These are phyloP conservation scores for Puccinia horiana DNA, from an alignment of 1,284 basidiomycete species.

Conservation along the genomic window DNA sequence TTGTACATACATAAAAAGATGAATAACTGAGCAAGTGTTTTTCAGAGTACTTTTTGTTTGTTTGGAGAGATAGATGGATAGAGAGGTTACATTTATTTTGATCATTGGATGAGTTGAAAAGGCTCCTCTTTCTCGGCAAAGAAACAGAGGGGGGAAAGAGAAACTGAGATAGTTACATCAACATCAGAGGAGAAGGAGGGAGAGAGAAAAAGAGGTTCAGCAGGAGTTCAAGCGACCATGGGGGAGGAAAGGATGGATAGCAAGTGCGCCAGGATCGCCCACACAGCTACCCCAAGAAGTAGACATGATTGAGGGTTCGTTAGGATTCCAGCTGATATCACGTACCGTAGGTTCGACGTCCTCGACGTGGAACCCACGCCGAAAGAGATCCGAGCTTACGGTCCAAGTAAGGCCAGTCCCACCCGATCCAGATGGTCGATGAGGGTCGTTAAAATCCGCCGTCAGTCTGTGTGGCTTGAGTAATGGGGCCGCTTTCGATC, in stretches of 20 bases:
- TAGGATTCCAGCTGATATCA: conserved; percentile 89
- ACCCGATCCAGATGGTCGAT: conserved; percentile 39
- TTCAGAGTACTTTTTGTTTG: too few relatives aligned
- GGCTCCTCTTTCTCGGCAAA: too few relatives aligned
- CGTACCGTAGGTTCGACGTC: conserved; percentile 64
- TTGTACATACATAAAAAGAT: too few relatives aligned
- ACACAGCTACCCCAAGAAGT: conserved; percentile 74
- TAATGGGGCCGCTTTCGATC: conserved; percentile 73
- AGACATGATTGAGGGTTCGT: conserved; percentile 84
- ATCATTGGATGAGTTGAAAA: too few relatives aligned
- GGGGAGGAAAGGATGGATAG: conserved; percentile 51
- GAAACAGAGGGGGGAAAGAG: not conserved
- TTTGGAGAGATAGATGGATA: too few relatives aligned
- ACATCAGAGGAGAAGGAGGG: not conserved
- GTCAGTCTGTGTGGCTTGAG: conserved; percentile 58
- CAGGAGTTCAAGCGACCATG: not conserved
- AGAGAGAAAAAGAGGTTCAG: not conserved
- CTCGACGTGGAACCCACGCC: conserved; percentile 28
- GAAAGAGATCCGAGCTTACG: conserved; percentile 41
- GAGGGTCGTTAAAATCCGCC: conserved; percentile 52
- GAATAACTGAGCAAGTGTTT: too few relatives aligned
- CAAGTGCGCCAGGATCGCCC: conserved; percentile 52
- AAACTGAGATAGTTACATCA: not conserved
- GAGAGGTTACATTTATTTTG: too few relatives aligned
- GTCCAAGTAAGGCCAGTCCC: conserved; percentile 42